Conservation (phyloP, 192 early-diverging fungal species). For the Coemansia sp. region DNA sequence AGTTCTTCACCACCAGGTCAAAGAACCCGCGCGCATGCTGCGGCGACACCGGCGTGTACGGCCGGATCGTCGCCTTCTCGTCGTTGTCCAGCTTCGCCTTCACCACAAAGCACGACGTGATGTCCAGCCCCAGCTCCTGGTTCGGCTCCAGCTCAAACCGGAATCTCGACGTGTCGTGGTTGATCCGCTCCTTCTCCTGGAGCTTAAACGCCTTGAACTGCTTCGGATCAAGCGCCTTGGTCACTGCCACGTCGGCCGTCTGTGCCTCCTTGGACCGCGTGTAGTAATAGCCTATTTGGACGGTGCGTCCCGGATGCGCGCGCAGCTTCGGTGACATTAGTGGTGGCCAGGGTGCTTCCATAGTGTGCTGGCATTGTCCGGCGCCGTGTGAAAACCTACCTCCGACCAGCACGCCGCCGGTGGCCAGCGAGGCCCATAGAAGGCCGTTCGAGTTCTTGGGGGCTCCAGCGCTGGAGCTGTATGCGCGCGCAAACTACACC, state of each 20-base stretch:
- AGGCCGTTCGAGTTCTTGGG: slow-evolving; percentile 23
- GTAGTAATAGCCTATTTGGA: slow-evolving; percentile 44
- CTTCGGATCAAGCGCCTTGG: slow-evolving; percentile 37
- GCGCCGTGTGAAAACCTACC: slow-evolving; percentile 25
- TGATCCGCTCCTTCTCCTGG: slow-evolving; percentile 54
- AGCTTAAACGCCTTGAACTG: slow-evolving; percentile 48
- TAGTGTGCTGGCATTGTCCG: not conserved
- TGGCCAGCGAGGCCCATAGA: slow-evolving; percentile 43
- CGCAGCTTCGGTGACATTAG: not conserved
- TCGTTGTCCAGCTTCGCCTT: slow-evolving; percentile 56
- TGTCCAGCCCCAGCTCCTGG: slow-evolving; percentile 63
- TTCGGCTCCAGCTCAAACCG: slow-evolving; percentile 67
- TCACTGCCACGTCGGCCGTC: slow-evolving; percentile 3
- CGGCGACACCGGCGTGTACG: slow-evolving; percentile 73
- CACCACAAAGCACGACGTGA: slow-evolving; percentile 78
- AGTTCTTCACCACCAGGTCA: slow-evolving; percentile 80
- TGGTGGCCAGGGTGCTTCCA: not conserved
- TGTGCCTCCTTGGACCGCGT: slow-evolving; percentile 25
- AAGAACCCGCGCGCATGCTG: slow-evolving; percentile 60
- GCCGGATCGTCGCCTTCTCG: slow-evolving; percentile 67
- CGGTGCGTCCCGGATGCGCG: not conserved
- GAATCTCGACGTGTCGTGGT: slow-evolving; percentile 65
- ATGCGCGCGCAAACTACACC: slow-evolving; percentile 39
- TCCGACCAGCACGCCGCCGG: slow-evolving; percentile 42
- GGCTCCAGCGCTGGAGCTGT: slow-evolving; percentile 32